phyloP scores from a whole-genome alignment of 2,329 filamentous ascomycete genomes.

The Phoma sp. region DNA sequence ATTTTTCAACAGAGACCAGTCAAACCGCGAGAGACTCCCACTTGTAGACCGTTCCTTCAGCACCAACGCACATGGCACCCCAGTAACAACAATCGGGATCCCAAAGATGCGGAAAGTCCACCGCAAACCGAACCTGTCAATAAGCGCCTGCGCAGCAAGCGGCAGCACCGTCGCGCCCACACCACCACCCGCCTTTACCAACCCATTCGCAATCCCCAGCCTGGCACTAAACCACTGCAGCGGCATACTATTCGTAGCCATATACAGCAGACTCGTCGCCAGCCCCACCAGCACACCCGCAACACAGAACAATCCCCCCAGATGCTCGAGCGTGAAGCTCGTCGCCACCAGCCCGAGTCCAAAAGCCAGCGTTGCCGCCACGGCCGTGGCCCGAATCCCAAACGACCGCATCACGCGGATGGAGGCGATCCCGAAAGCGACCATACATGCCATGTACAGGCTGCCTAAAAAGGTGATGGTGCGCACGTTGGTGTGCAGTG shows the following conservation, averaged over 20 bases:
- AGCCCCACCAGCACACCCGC: constrained; percentile 56
- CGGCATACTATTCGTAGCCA: constrained; percentile 25
- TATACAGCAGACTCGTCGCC: constrained; percentile 36
- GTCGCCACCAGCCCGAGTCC: constrained; percentile 57
- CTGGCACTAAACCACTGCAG: constrained; percentile 39
- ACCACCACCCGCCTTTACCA: constrained; percentile 39
- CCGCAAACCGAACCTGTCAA: constrained; percentile 32
- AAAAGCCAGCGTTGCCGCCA: background rate
- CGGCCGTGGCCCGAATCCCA: constrained; percentile 50
- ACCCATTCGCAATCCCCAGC: constrained; percentile 38
- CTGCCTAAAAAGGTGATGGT: constrained; percentile 66
- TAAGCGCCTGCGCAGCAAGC: constrained; percentile 33
- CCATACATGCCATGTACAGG: constrained; percentile 58
- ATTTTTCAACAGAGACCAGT: constrained; percentile 16
- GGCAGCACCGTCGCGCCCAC: constrained; percentile 37
- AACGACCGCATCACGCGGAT: constrained; percentile 58
- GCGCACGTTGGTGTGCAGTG: constrained; percentile 46
- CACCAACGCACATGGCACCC: constrained; percentile 33
- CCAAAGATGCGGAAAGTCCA: constrained; percentile 43
- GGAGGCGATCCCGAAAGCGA: constrained; percentile 59
- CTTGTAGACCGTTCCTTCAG: constrained; percentile 32
- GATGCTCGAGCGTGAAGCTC: constrained; percentile 54
- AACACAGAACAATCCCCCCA: constrained; percentile 57
- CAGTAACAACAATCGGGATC: constrained; percentile 30
- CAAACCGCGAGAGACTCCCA: background rate